A percentile compares a stretch with the other conserved stretches of the same genome.
Evolutionary conservation across 352 stramenopile genomes (phyloP).

Genomic region (Pythium brachiatum): DNA sequence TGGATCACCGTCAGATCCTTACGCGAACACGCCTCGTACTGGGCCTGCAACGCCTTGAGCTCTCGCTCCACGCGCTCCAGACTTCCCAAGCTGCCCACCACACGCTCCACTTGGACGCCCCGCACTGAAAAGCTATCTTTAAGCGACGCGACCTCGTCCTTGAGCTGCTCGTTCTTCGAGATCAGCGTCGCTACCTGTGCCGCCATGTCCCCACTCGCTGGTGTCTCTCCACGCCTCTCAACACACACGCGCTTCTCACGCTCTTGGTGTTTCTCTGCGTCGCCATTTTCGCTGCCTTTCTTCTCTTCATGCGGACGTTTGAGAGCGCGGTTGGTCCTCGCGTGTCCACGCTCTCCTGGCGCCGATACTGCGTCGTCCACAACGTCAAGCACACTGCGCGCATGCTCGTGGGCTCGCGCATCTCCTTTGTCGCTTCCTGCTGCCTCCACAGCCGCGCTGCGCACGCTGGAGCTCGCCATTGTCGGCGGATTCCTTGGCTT

Average conservation of each 20-base stretch:
- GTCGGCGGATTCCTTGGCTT: neutral
- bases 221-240: neutral
- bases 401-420: neutral
- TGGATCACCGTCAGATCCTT: constrained; percentile 52
- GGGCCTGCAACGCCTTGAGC: constrained; percentile 35
- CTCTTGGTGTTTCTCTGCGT: neutral
- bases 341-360: neutral
- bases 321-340: neutral
- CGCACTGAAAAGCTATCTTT: constrained; percentile 38
- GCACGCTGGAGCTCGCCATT: constrained; percentile 9
- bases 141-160: constrained; percentile 35
- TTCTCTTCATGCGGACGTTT: constrained; percentile 5
- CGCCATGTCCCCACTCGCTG: constrained; percentile 22
- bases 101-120: constrained; percentile 34
- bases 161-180: constrained; percentile 42
- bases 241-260: constrained; percentile 9
- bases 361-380: neutral
- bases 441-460: neutral
- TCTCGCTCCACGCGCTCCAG: constrained; percentile 43
- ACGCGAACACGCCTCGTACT: constrained; percentile 43
- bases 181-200: constrained; percentile 19
- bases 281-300: neutral
- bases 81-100: constrained; percentile 34
- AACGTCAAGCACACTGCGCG: neutral
- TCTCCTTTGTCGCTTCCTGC: neutral